Conservation (phyloP, 805 yeast species). For the Yarrowia sp. region DNA sequence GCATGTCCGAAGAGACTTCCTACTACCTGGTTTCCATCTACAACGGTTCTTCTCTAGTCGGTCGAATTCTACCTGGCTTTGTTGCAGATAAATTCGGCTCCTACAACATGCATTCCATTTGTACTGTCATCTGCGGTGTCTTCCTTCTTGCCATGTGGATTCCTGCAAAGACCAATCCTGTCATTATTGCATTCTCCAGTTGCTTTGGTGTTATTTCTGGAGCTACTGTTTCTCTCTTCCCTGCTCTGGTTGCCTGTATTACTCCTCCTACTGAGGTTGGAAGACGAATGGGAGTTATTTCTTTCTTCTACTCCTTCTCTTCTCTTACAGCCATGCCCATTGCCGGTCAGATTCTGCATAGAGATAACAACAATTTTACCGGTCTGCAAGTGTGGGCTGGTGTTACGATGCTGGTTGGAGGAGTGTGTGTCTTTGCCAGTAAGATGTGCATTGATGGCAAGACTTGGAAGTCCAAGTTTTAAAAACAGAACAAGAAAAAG, state of each 20-base stretch:
- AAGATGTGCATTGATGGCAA: neutral
- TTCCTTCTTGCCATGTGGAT: constrained; percentile 60
- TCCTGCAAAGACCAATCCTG: constrained; percentile 43
- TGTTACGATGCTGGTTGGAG: constrained; percentile 2
- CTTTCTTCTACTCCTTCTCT: constrained; percentile 45
- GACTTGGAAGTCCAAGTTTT: neutral
- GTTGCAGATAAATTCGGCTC: constrained; percentile 55
- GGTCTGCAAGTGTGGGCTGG: constrained; percentile 18
- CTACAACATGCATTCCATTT: constrained; percentile 53
- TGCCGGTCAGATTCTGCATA: constrained; percentile 36
- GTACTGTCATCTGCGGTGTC: constrained; percentile 47
- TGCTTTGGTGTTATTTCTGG: constrained; percentile 60
- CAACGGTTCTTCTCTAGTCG: constrained; percentile 51
- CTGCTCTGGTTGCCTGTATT: constrained; percentile 64
- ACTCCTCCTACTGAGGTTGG: constrained; percentile 66
- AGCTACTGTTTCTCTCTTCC: constrained; percentile 61
- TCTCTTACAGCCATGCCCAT: constrained; percentile 43
- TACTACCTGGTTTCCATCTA: constrained; percentile 48
- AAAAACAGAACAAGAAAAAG: no score
- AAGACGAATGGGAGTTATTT: constrained; percentile 65
- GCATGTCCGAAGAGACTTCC: constrained; percentile 29
- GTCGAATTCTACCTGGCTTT: constrained; percentile 55
- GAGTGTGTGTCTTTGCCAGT: constrained; percentile 1
- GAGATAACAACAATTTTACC: neutral
- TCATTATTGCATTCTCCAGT: constrained; percentile 52